These are phyloP conservation scores for Zopfia rhizophila DNA, from an alignment of 2,329 filamentous ascomycete genomes.

Conservation along the genomic window DNA sequence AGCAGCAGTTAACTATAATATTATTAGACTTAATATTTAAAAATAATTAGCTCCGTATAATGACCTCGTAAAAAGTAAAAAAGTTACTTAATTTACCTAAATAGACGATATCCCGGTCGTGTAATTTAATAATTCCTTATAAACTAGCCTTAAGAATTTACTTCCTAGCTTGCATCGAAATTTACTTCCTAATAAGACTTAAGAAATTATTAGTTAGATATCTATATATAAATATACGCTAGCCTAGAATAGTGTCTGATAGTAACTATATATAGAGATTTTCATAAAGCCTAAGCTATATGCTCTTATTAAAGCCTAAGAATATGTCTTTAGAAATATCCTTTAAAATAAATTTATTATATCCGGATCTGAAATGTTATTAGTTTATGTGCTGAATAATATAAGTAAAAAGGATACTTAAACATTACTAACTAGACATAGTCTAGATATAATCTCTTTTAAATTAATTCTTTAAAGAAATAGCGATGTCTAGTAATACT, in stretches of 20 bases:
- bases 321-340: slow-evolving; percentile 33
- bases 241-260: slow-evolving; percentile 28
- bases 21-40: slow-evolving; percentile 45
- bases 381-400: slow-evolving; percentile 6
- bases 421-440: slow-evolving; percentile 44
- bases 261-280: slow-evolving; percentile 30
- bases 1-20: slow-evolving; percentile 33
- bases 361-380: slow-evolving; percentile 24
- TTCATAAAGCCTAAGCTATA: slow-evolving; percentile 33
- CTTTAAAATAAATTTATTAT: slow-evolving; percentile 34
- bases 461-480: slow-evolving; percentile 43
- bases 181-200: slow-evolving; percentile 22
- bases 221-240: slow-evolving; percentile 35
- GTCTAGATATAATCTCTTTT: slow-evolving; percentile 44
- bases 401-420: slow-evolving; percentile 15
- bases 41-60: slow-evolving; percentile 15
- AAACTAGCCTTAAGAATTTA: slow-evolving; percentile 37
- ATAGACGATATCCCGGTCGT: slow-evolving; percentile 38
- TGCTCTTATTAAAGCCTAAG: slow-evolving; percentile 30
- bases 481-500: slow-evolving; percentile 37
- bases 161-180: slow-evolving; percentile 27
- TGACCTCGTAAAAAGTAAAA: slow-evolving; percentile 2
- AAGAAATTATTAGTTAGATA: slow-evolving; percentile 34
- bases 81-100: slow-evolving; percentile 27
- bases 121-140: slow-evolving; percentile 35